phyloP scores from a whole-genome alignment of 2,329 filamentous ascomycete species.

The Lomentospora prolificans region DNA sequence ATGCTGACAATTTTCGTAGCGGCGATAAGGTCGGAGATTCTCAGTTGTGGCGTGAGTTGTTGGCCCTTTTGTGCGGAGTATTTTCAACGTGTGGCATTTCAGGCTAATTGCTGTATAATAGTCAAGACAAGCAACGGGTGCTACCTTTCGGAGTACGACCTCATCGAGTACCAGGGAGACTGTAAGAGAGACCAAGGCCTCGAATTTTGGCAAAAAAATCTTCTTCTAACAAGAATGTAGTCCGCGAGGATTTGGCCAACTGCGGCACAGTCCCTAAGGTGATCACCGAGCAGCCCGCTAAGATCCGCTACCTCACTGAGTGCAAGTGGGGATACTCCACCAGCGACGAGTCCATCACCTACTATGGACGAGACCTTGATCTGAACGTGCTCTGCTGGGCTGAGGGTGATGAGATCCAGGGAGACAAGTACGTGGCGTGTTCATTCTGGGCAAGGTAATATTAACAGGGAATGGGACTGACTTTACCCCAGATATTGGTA shows the following conservation, averaged over 20 bases:
- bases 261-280: constrained; percentile 4
- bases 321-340: constrained; percentile 9
- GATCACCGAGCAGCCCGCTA: constrained; percentile 5
- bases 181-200: constrained; percentile 2
- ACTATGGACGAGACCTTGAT: constrained; percentile 9
- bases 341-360: constrained; percentile 1
- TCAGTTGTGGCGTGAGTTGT: constrained; percentile 8
- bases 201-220: too few relatives aligned
- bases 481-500: constrained; percentile 8
- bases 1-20: neutral
- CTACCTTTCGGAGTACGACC: constrained; percentile 8
- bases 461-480: too few relatives aligned
- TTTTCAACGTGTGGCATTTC: neutral
- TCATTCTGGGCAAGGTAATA: too few relatives aligned
- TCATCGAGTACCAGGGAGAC: constrained; percentile 7
- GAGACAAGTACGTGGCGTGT: constrained; percentile 1
- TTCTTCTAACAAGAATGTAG: neutral
- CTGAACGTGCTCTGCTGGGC: constrained; percentile 8
- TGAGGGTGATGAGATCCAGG: neutral
- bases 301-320: constrained; percentile 7
- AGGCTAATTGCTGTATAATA: neutral
- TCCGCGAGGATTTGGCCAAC: neutral
- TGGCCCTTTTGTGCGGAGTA: neutral
- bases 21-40: constrained; percentile 8
- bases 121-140: constrained; percentile 4